phyloP scores from a whole-genome alignment of 257 asterid species.

The Gardenia jasminoides region DNA sequence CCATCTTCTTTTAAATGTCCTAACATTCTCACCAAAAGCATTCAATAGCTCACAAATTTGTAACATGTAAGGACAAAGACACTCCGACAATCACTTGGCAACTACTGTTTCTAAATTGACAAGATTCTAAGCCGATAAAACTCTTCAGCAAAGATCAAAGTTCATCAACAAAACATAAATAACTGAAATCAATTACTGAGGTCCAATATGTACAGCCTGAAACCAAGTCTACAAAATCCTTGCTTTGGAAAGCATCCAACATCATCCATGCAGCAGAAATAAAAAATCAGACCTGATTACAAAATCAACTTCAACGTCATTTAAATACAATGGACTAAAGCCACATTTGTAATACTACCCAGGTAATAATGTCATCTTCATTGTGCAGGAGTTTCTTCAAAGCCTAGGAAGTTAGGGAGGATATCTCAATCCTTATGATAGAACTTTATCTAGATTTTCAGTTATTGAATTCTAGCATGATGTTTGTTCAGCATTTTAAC shows the following conservation, averaged over 20 bases:
- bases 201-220: background rate
- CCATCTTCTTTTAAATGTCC: conserved; percentile 19
- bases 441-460: background rate
- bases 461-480: background rate
- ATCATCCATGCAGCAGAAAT: background rate
- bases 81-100: background rate
- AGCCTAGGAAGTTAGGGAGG: background rate
- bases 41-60: background rate
- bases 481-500: background rate
- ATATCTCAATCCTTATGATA: background rate
- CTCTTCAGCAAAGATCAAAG: background rate
- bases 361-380: background rate
- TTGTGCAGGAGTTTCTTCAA: background rate
- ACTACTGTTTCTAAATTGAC: background rate
- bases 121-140: background rate
- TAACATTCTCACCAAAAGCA: conserved; percentile 17
- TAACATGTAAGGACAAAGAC: background rate
- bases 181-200: background rate
- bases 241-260: background rate
- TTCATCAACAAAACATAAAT: background rate
- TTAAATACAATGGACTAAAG: background rate
- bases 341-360: background rate
- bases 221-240: background rate
- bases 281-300: background rate
- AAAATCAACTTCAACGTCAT: background rate